These are phyloP conservation scores for Arachis hypogaea DNA, from an alignment of 306 rosid species.

Conservation along the genomic window DNA sequence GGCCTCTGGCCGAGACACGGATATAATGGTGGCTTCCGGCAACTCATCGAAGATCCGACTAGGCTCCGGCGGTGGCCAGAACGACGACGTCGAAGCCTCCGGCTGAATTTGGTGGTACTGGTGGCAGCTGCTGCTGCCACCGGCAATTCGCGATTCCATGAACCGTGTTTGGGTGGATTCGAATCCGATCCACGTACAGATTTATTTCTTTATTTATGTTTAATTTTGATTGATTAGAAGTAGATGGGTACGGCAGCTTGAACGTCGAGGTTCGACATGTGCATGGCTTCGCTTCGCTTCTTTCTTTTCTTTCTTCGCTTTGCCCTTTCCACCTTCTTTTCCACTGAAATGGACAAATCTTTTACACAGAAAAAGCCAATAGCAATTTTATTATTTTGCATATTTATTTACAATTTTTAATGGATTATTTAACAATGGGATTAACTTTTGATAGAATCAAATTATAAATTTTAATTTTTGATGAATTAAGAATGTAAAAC, in stretches of 20 bases:
- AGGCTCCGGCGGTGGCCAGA: conserved; percentile 44
- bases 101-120: conserved; percentile 68
- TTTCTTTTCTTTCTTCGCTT: background rate
- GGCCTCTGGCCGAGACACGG: conserved; percentile 96
- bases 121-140: too few species aligned
- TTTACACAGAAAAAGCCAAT: background rate
- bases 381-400: background rate
- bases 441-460: too few species aligned
- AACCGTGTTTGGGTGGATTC: background rate
- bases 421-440: too few species aligned
- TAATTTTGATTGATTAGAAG: background rate
- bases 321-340: background rate
- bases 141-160: conserved; percentile 47
- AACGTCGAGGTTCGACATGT: background rate
- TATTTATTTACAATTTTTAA: too few species aligned
- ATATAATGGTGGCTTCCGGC: conserved; percentile 74
- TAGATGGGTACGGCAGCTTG: background rate
- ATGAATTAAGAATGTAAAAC: too few species aligned
- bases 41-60: conserved; percentile 86
- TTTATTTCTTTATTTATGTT: background rate
- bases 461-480: too few species aligned
- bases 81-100: conserved; percentile 56
- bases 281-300: background rate
- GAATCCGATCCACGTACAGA: background rate
- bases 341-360: background rate